A percentile compares a stretch with the other conserved stretches of the same genome.
Evolutionary conservation across 1,284 basidiomycete genomes (phyloP).

Genomic region (Uromyces viciae-fabae): DNA sequence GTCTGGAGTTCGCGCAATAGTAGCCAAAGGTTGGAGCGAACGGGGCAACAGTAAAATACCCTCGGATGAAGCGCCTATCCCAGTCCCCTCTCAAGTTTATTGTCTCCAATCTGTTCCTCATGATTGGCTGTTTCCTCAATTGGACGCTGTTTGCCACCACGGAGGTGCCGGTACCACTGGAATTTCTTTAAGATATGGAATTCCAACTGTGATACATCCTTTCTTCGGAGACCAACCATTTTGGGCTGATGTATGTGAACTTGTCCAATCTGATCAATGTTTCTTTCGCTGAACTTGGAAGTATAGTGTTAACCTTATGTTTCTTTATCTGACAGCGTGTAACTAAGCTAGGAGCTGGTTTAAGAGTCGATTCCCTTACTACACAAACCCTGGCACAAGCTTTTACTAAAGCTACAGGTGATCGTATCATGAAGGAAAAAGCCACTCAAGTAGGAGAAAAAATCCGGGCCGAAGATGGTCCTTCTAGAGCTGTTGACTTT

Average conservation of each 20-base stretch:
- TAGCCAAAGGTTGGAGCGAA: constrained; percentile 53
- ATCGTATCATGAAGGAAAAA: constrained; percentile 57
- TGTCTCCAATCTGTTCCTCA: constrained; percentile 52
- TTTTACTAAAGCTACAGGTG: constrained; percentile 73
- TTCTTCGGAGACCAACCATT: constrained; percentile 54
- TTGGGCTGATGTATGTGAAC: constrained; percentile 49
- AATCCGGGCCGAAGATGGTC: constrained; percentile 51
- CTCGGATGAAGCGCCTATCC: constrained; percentile 23
- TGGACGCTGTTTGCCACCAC: constrained; percentile 53
- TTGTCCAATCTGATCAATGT: not conserved
- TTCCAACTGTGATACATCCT: constrained; percentile 52
- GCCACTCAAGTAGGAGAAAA: constrained; percentile 50
- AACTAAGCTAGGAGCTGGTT: constrained; percentile 79
- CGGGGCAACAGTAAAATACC: constrained; percentile 43
- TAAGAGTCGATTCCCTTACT: constrained; percentile 68
- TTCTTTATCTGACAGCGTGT: too few species aligned
- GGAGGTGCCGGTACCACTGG: constrained; percentile 91
- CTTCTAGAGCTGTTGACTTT: constrained; percentile 49
- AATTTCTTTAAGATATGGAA: constrained; percentile 65
- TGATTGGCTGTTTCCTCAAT: constrained; percentile 53
- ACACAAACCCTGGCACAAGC: constrained; percentile 73
- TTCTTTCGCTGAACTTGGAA: not conserved
- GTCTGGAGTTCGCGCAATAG: constrained; percentile 52
- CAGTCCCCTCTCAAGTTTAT: constrained; percentile 47
- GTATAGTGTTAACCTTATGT: too few species aligned